Base-by-base conservation (phyloP, 148 eudicot species). In the Linanthus parryae region DNA sequence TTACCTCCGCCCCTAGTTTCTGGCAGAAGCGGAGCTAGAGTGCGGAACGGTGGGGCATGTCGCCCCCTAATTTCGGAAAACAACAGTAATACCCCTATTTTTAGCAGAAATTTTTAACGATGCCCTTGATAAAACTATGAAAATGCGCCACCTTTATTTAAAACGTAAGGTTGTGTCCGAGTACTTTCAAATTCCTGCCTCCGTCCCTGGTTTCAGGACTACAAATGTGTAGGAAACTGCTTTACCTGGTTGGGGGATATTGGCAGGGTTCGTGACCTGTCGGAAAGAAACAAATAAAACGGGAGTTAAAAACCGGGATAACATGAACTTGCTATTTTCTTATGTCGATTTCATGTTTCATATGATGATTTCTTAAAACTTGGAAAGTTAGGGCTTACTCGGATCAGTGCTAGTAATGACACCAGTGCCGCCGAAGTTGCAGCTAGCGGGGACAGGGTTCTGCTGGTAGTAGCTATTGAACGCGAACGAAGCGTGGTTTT, bases 231-330 rank as follows among this genome's bases (percentile, higher is more conserved):
- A 25, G 45, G 49, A 37, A 36, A 2, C 12, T 39, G 22, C 37
- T 59, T 66, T 59, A 90, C 98, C 98, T 91, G 39, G 90, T 92
- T 34, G 94, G 79, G 34, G 84, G 85, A 69, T 74, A 92, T 46
- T 62, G 77, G 64, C 98, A 92, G 37, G 78, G 44, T 24, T 57
- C 75, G 40, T 68, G 68, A 73, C 98, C 98, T 91, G 90, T 64
- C 67, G 26, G 52, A 35, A 57, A 30, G 25, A 4, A 11, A 15
- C 43, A 19, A 12, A 24, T 27, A 54, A 23, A 26, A 51, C 50
- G 5, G 31, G 27, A 17, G 29, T n/a, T 2, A 12, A 48, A 20
- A 44, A 44, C 7, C 4, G 25, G 19, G 25, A 20, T 42, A 42
- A n/a, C n/a, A n/a, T n/a, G n/a, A n/a, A n/a, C n/a, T 42, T 42